Base-by-base conservation (phyloP, 768 basidiomycete species). In the Xerocomus brunneocitrinus region DNA sequence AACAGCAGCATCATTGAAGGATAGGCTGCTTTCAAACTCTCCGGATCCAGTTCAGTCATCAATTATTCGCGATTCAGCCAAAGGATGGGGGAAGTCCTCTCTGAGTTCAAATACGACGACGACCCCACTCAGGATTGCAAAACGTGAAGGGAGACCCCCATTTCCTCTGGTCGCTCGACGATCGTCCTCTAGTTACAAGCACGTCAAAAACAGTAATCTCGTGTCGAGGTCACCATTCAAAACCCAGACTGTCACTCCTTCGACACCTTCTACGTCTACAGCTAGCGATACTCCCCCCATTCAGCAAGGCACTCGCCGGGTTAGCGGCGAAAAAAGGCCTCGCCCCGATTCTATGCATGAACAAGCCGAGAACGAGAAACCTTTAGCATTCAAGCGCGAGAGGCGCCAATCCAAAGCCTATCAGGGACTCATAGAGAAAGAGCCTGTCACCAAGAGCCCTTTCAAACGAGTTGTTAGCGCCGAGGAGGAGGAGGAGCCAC, bases 151-250 rank as follows among this genome's bases (percentile, higher is more conserved):
- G 31, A 71, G 57, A 42, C 63, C 72, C 5, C 73, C 74, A 22
- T 77, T 73, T 43, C 74, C 81, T 42, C 67, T 71, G n/a, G 70
- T 90, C 42, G 82, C 84, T 45, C 82, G 90, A 31, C 79, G 90
- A 40, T 77, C 81, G 14, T 90, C 88, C 8, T 85, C 83, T 39
- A 90, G 87, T 68, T 92, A 85, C 71, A 85, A 80, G 58, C 89
- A 89, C 68, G 79, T 91, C 58, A 79, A 78, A 62, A 84, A 74
- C 61, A 89, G 84, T 66, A 84, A 86, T 64, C 83, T 91, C 52
- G 91, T 93, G 16, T 84, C 86, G 28, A 91, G 91, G 60, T 93
- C 91, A 10, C 90, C 90, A 9, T 93, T 93, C 74, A 88, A 87
- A 62, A 81, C 80, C 3, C 81, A 83, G 55, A 74, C 81, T 25